Conservation (phyloP, 352 stramenopile species). For the Halophytophthora polymorphica region DNA sequence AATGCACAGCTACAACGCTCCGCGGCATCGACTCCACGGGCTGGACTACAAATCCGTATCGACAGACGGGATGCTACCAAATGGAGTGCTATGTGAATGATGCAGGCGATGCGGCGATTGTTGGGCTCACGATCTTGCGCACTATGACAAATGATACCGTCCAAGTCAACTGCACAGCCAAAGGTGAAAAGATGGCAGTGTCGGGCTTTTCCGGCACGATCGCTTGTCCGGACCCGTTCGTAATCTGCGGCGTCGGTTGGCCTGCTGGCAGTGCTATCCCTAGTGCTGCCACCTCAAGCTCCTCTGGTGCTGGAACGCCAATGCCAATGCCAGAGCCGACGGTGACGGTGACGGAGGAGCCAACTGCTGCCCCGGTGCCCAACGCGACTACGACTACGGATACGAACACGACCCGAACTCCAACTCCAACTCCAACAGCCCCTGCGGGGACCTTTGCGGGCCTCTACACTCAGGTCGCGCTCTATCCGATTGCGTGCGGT, state of each 20-base stretch:
- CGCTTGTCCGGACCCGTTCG: conserved; percentile 58
- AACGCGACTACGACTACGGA: no score
- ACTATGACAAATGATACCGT: conserved; percentile 14
- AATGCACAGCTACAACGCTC: conserved; percentile 57
- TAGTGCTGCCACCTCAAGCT: no score
- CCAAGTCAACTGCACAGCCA: conserved; percentile 40
- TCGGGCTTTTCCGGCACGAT: conserved; percentile 48
- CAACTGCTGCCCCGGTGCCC: no score
- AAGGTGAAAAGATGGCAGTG: conserved; percentile 36
- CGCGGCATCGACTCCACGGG: conserved; percentile 44
- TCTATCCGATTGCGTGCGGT: no score
- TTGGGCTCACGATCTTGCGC: conserved; percentile 43
- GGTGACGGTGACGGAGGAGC: no score
- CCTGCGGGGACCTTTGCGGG: no score
- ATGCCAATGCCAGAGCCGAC: no score
- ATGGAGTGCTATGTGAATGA: conserved; percentile 39
- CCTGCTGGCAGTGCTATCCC: no score
- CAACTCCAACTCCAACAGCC: no score
- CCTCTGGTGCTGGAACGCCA: no score
- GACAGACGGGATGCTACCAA: conserved; percentile 60
- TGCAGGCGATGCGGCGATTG: not conserved
- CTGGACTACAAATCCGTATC: conserved; percentile 45
- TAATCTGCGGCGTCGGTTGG: conserved; percentile 38
- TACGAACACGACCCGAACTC: no score
- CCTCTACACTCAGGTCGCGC: no score